phyloP scores from a whole-genome alignment of 129 eudicot genomes.

The Flaveria brownii region DNA sequence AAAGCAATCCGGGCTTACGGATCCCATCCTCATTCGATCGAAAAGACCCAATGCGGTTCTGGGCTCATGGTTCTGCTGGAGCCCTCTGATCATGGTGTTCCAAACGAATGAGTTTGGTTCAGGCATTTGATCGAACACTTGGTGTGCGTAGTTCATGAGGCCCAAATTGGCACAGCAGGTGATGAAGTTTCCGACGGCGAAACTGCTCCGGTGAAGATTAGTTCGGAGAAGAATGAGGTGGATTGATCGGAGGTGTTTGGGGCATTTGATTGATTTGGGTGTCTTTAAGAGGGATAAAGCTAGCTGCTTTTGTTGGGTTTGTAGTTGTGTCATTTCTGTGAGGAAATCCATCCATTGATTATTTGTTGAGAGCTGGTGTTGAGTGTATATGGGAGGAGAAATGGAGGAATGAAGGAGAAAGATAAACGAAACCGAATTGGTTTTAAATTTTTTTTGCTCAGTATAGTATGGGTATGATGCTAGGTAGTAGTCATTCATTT shows the following conservation, averaged over 20 bases:
- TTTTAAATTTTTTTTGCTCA: no score
- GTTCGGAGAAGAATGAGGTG: slow-evolving; percentile 41
- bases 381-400: no score
- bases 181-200: slow-evolving; percentile 35
- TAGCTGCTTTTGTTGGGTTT: slow-evolving; percentile 36
- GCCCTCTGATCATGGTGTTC: slow-evolving; percentile 53
- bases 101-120: slow-evolving; percentile 45
- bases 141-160: slow-evolving; percentile 38
- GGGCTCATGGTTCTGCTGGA: slow-evolving; percentile 36
- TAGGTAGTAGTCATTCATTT: no score
- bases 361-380: no score
- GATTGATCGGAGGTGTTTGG: slow-evolving; percentile 31
- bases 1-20: slow-evolving; percentile 37
- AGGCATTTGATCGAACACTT: slow-evolving; percentile 41
- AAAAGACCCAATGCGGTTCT: slow-evolving; percentile 31
- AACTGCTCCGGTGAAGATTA: slow-evolving; percentile 31
- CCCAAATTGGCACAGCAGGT: slow-evolving; percentile 52
- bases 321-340: slow-evolving; percentile 15
- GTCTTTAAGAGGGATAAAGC: slow-evolving; percentile 32
- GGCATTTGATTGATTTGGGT: slow-evolving; percentile 30
- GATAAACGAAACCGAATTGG: no score
- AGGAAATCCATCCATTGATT: slow-evolving; percentile 17
- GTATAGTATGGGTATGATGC: no score
- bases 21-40: slow-evolving; percentile 39
- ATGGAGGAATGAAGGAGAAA: no score